These are phyloP conservation scores for Hyphochytrium catenoides DNA, from an alignment of 352 stramenopile genomes.

Conservation along the genomic window DNA sequence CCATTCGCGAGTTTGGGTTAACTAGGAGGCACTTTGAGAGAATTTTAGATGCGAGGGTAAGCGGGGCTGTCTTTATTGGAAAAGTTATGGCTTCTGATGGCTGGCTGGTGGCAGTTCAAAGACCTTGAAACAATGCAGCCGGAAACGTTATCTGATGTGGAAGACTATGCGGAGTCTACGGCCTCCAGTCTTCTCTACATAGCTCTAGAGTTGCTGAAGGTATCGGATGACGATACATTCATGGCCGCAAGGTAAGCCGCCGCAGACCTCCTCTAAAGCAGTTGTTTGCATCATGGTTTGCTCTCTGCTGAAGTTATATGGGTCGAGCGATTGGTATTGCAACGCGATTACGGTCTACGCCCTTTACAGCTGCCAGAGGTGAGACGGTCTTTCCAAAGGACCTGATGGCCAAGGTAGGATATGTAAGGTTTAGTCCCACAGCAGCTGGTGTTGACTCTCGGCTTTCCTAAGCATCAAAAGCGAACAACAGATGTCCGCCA, in stretches of 20 bases:
- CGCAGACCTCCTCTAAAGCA: neutral
- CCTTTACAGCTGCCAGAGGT: constrained; percentile 29
- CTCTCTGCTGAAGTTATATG: constrained; percentile 31
- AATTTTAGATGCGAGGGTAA: neutral
- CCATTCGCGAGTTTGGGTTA: constrained; percentile 20
- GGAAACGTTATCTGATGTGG: constrained; percentile 33
- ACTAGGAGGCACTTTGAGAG: neutral
- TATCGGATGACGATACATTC: constrained; percentile 41
- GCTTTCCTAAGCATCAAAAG: constrained; percentile 19
- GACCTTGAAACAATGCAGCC: constrained; percentile 57
- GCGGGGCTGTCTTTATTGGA: neutral
- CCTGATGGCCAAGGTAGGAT: constrained; percentile 33
- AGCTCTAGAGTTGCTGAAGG: constrained; percentile 49
- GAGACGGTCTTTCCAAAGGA: constrained; percentile 54
- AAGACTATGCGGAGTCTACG: constrained; percentile 61
- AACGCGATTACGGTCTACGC: constrained; percentile 46
- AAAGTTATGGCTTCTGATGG: neutral
- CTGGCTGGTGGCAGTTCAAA: constrained; percentile 14
- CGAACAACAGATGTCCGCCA: constrained; percentile 26
- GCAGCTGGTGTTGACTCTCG: constrained; percentile 5
- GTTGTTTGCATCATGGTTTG: neutral
- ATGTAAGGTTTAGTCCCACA: neutral
- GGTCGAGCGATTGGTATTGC: constrained; percentile 55
- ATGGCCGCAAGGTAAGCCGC: constrained; percentile 18
- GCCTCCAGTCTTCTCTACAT: constrained; percentile 66